These are phyloP conservation scores for Anethum foeniculum DNA, from an alignment of 140 eudicot species.

Conservation along the genomic window DNA sequence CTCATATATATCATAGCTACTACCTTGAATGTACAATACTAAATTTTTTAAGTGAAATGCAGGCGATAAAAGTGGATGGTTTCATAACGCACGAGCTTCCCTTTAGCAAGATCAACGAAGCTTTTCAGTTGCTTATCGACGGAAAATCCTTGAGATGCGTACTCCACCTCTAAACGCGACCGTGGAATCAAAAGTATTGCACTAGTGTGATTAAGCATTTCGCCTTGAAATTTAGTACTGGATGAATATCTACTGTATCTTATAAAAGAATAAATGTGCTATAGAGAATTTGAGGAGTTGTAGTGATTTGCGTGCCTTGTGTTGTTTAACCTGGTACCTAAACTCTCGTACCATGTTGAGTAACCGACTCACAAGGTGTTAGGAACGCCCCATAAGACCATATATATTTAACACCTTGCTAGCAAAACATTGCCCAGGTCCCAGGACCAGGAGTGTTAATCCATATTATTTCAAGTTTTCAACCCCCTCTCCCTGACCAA, in stretches of 20 bases:
- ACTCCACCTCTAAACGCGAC: constrained; percentile 39
- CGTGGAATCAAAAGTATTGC: not conserved
- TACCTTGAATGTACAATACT: not conserved
- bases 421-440: not conserved
- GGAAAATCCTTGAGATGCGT: constrained; percentile 66
- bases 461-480: too few species aligned
- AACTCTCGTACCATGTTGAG: too few species aligned
- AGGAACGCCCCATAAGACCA: too few species aligned
- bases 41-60: not conserved
- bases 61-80: constrained; percentile 45
- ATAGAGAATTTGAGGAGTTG: not conserved
- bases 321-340: too few species aligned
- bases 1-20: not conserved
- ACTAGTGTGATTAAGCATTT: not conserved
- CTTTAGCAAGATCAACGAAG: constrained; percentile 48
- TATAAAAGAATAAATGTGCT: not conserved
- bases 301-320: not conserved
- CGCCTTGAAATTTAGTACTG: not conserved
- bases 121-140: constrained; percentile 44
- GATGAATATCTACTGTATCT: not conserved
- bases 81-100: constrained; percentile 69
- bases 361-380: too few species aligned
- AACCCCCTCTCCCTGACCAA: too few species aligned
- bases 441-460: not conserved
- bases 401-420: too few species aligned